A percentile compares a stretch with the other conserved stretches of the same genome.
Evolutionary conservation across 352 stramenopile species (phyloP).

Genomic region (Globisporangium sylvaticum): DNA sequence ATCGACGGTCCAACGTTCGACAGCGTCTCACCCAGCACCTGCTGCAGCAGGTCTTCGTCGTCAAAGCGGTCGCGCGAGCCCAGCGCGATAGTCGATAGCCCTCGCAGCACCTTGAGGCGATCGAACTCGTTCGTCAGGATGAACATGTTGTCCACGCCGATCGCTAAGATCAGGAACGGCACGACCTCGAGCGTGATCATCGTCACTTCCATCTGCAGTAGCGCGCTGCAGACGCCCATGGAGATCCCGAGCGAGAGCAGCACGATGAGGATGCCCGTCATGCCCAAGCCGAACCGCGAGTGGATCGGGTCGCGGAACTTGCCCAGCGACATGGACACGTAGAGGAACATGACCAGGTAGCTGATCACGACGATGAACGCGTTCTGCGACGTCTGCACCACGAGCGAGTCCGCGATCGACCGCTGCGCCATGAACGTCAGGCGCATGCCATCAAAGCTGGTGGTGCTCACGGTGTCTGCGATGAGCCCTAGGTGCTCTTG

Average conservation of each 20-base stretch:
- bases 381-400: constrained; percentile 86
- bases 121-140: constrained; percentile 89
- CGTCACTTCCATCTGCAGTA: constrained; percentile 79
- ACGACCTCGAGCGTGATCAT: constrained; percentile 92
- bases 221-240: constrained; percentile 58
- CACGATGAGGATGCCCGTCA: constrained; percentile 86
- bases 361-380: constrained; percentile 85
- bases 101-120: constrained; percentile 44
- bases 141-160: constrained; percentile 93
- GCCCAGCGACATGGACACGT: constrained; percentile 83
- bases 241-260: constrained; percentile 69
- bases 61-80: constrained; percentile 27
- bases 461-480: background rate
- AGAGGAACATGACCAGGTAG: constrained; percentile 90
- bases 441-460: constrained; percentile 45
- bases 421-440: constrained; percentile 86
- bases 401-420: constrained; percentile 78
- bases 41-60: constrained; percentile 46
- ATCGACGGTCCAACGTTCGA: constrained; percentile 85
- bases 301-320: constrained; percentile 59
- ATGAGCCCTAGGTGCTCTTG: too few species aligned
- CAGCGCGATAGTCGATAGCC: constrained; percentile 26
- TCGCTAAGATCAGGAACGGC: constrained; percentile 89
- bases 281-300: constrained; percentile 75
- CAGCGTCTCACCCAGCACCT: constrained; percentile 75